Percentiles rank a stretch among this genome's conserved stretches.
Conservation (phyloP, 148 eudicot genomes). For the Rhododendron vialii region DNA sequence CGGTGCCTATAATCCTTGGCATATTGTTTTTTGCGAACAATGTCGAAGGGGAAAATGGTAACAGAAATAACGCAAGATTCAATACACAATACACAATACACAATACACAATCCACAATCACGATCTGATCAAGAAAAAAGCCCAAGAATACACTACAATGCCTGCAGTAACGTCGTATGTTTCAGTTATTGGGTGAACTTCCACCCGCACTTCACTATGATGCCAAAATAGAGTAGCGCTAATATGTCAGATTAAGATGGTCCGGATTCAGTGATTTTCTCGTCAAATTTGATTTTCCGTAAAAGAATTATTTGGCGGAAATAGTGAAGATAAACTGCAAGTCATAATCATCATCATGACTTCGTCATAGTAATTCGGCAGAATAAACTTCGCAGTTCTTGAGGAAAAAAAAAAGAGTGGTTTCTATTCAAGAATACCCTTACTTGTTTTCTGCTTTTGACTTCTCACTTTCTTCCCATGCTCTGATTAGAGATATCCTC, state of each 20-base stretch:
- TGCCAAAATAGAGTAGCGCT: background rate
- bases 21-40: background rate
- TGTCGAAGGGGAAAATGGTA: background rate
- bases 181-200: background rate
- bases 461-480: slow-evolving; percentile 98
- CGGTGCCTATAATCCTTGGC: background rate
- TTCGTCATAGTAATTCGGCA: background rate
- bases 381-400: background rate
- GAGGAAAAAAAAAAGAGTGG: background rate
- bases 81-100: background rate
- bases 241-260: background rate
- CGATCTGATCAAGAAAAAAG: background rate
- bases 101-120: background rate
- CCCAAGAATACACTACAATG: background rate
- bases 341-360: background rate
- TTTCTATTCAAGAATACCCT: slow-evolving; percentile 11
- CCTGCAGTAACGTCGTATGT: background rate
- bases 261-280: background rate
- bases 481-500: slow-evolving; percentile 67
- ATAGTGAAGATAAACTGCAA: background rate
- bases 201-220: background rate
- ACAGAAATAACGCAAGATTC: background rate
- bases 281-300: background rate
- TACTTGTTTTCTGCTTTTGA: slow-evolving; percentile 88
- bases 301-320: background rate